Evolutionary conservation across 2,329 filamentous ascomycete species (phyloP).

Genomic region (Penicillium concentricum): DNA sequence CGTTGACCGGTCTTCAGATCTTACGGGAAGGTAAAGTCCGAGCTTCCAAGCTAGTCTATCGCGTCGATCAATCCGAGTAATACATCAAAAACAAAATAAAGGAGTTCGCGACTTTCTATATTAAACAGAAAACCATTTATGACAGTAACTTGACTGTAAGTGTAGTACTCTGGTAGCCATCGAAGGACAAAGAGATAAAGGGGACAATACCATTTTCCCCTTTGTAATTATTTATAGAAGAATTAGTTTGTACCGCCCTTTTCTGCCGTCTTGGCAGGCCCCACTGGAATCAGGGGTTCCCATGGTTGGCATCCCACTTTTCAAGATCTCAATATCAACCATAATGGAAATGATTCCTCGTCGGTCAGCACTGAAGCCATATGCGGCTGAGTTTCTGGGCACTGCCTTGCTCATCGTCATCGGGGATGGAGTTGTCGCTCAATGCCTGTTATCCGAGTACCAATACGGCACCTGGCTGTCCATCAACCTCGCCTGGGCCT

Average conservation of each 20-base stretch:
- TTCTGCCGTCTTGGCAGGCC: too few relatives aligned
- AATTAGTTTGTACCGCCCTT: too few relatives aligned
- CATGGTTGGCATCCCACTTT: not conserved
- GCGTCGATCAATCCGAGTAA: constrained; percentile 7
- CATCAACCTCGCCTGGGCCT: constrained; percentile 35
- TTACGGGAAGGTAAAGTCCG: constrained; percentile 21
- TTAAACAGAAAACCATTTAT: too few relatives aligned
- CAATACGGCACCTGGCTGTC: constrained; percentile 36
- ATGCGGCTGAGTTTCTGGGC: constrained; percentile 33
- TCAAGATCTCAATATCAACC: not conserved
- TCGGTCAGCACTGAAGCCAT: constrained; percentile 22
- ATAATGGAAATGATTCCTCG: constrained; percentile 15
- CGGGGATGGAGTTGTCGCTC: constrained; percentile 34
- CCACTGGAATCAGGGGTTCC: not conserved
- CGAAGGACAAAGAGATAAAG: too few relatives aligned
- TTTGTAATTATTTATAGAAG: too few relatives aligned
- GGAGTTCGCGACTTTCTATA: not conserved
- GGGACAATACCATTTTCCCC: too few relatives aligned
- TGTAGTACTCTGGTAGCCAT: too few relatives aligned
- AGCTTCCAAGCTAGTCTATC: constrained; percentile 24
- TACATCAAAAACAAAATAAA: not conserved
- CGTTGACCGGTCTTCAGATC: constrained; percentile 17
- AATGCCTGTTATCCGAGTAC: constrained; percentile 33
- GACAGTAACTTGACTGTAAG: not conserved
- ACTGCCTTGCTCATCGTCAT: constrained; percentile 34